Percentiles rank a stretch among this genome's conserved stretches.
Conservation (phyloP, 1,284 basidiomycete species). For the Fomitiporia mediterranea region DNA sequence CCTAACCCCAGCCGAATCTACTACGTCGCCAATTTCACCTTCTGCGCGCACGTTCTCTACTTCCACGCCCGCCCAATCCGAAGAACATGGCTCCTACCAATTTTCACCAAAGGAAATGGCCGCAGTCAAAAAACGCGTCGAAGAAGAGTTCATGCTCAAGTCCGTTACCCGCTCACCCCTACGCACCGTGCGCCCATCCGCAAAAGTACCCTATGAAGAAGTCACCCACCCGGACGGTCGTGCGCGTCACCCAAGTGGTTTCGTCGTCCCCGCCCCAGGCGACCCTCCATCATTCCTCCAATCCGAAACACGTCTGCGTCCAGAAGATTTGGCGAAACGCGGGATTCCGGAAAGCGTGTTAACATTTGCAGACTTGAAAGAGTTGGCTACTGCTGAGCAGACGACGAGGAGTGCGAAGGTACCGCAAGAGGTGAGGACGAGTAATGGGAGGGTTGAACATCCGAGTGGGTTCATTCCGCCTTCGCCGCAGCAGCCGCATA, state of each 20-base stretch:
- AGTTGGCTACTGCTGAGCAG: conserved; percentile 11
- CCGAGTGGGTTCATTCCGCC: conserved; percentile 33
- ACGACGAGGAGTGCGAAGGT: conserved; percentile 8
- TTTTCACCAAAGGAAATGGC: conserved; percentile 12
- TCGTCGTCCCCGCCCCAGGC: conserved; percentile 14
- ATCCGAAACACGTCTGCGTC: background rate
- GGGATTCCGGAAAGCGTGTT: conserved; percentile 14
- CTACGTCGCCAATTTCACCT: no score
- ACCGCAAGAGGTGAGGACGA: conserved; percentile 26
- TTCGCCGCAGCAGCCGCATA: conserved; percentile 23
- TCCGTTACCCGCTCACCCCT: conserved; percentile 3
- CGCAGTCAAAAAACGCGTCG: conserved; percentile 14
- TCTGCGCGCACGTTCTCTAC: conserved; percentile 6
- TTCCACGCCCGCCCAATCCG: background rate
- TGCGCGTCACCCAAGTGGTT: conserved; percentile 10
- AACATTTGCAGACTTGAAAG: conserved; percentile 13
- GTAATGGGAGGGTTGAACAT: conserved; percentile 30
- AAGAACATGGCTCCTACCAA: conserved; percentile 11
- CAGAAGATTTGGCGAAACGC: background rate
- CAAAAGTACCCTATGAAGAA: conserved; percentile 10
- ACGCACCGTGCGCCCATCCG: background rate
- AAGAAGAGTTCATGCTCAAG: conserved; percentile 16
- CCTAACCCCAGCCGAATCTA: no score
- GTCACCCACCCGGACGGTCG: background rate
- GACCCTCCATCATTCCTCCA: background rate